phyloP scores from a whole-genome alignment of 805 yeast genomes.

The Metschnikowia orientalis region DNA sequence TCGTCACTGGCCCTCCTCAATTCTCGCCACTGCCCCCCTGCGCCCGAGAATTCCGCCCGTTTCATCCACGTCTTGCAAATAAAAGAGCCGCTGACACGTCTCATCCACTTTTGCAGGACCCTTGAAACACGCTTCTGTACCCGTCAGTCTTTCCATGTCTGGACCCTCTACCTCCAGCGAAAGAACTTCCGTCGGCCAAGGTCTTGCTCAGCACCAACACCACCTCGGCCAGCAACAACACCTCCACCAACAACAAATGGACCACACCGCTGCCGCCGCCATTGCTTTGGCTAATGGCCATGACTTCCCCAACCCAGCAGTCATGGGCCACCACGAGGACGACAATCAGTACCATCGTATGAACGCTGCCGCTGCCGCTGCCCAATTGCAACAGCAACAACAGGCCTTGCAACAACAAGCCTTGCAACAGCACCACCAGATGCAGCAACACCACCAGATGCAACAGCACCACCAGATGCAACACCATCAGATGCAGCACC shows the following conservation, averaged over 20 bases:
- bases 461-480: constrained; percentile 16
- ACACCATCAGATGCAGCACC: constrained; percentile 17
- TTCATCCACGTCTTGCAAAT: constrained; percentile 1
- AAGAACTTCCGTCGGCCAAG: constrained; percentile 14
- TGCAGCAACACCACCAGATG: constrained; percentile 17
- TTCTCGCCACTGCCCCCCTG: constrained; percentile 1
- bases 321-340: constrained; percentile 20
- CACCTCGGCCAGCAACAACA: constrained; percentile 17
- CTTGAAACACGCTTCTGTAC: too few relatives aligned
- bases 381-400: constrained; percentile 17
- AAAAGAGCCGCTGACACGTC: constrained; percentile 1
- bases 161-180: constrained; percentile 21
- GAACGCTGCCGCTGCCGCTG: constrained; percentile 18
- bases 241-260: constrained; percentile 19
- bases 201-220: constrained; percentile 15
- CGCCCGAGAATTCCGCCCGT: constrained; percentile 1
- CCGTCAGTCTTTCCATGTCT: constrained; percentile 14
- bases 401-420: constrained; percentile 17
- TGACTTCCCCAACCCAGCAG: constrained; percentile 19
- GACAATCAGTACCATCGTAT: constrained; percentile 18
- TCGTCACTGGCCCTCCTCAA: too few relatives aligned
- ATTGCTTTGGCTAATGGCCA: constrained; percentile 20
- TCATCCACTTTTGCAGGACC: constrained; percentile 2
- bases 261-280: constrained; percentile 22
- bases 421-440: constrained; percentile 16